A percentile compares a stretch with the other conserved stretches of the same genome.
These are phyloP conservation scores for Aspergillus pseudonomiae DNA, from an alignment of 2,329 filamentous ascomycete genomes.

Conservation along the genomic window DNA sequence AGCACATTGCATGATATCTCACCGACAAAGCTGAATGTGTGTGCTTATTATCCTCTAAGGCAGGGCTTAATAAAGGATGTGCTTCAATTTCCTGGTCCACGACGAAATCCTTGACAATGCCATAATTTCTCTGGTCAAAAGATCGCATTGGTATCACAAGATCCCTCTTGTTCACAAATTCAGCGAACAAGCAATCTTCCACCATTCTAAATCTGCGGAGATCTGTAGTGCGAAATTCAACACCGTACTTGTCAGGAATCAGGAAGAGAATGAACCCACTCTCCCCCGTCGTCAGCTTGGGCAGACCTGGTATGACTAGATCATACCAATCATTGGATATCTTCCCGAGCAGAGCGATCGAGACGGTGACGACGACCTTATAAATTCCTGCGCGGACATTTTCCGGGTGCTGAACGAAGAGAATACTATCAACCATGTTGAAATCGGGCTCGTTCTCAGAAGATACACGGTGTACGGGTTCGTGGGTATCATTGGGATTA, in stretches of 20 bases:
- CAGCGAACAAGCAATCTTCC: slow-evolving; percentile 34
- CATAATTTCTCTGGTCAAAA: slow-evolving; percentile 31
- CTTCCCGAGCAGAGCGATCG: slow-evolving; percentile 20
- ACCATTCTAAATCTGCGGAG: slow-evolving; percentile 29
- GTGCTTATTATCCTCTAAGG: not conserved
- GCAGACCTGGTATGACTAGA: slow-evolving; percentile 33
- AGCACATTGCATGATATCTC: slow-evolving; percentile 34
- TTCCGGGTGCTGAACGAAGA: slow-evolving; percentile 23
- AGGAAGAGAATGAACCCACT: slow-evolving; percentile 34
- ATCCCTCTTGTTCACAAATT: slow-evolving; percentile 26
- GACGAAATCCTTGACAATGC: slow-evolving; percentile 33
- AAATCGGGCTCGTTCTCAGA: slow-evolving; percentile 18
- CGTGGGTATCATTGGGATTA: not conserved
- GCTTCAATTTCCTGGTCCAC: slow-evolving; percentile 29
- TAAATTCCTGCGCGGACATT: slow-evolving; percentile 21
- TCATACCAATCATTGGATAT: slow-evolving; percentile 29
- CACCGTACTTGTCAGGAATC: slow-evolving; percentile 28
- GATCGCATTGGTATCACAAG: slow-evolving; percentile 33
- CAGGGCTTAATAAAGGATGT: slow-evolving; percentile 5
- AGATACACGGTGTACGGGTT: not conserved
- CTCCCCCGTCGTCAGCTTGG: slow-evolving; percentile 26
- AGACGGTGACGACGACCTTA: slow-evolving; percentile 24
- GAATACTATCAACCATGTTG: slow-evolving; percentile 18
- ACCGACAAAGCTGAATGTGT: slow-evolving; percentile 19
- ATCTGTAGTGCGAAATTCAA: slow-evolving; percentile 34